Evolutionary conservation across 2,329 filamentous ascomycete species (phyloP), one percentile per base, ranked within the genome.

Genomic region (Penicillium capsulatum): DNA sequence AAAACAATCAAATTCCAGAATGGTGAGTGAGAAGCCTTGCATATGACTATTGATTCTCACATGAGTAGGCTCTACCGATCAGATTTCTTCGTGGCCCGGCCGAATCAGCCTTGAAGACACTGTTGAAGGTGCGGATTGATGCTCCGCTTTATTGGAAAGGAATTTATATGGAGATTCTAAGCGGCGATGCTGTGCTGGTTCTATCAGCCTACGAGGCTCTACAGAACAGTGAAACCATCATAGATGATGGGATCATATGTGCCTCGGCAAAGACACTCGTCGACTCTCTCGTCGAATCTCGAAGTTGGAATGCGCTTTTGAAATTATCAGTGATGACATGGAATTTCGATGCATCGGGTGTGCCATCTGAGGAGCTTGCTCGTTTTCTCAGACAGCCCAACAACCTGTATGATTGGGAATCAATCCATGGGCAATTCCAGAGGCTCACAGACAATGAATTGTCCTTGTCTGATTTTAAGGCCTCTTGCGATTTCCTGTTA

Each of bases 81-180:
- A 19, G 19, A 24, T 36, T 36, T 36, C 33, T 36, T 36, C 33
- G 20, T 11, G 33, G 15, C 33, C 33, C 33, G 24, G 33, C 33
- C 15, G 33, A 36, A 36, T 36, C 33, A 36, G 33, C 33, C 33
- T 36, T 36, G 33, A 36, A 27, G 33, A 36, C 33, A 36, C 24
- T 36, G 33, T 36, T 36, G 33, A 36, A 36, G 33, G 20, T 36
- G 33, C 20, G 33, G 19, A 36, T 36, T 36, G 33, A 36, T 36
- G 33, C 33, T 36, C 20, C 24, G 20, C 24, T 20, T 27, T 36
- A 36, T 36, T 36, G 24, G 33, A 36, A 28, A 24, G 33, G 24
- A 36, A 36, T 27, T 27, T 27, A 19, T 27, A 36, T 9, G 33
- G 33, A 36, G 20, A 36, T 28, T 28, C 26, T 28, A 28, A 28